Percentiles rank a stretch among this genome's conserved stretches.
Conservation (phyloP, 2,329 filamentous ascomycete genomes). For the Apiospora kogelbergensis region DNA sequence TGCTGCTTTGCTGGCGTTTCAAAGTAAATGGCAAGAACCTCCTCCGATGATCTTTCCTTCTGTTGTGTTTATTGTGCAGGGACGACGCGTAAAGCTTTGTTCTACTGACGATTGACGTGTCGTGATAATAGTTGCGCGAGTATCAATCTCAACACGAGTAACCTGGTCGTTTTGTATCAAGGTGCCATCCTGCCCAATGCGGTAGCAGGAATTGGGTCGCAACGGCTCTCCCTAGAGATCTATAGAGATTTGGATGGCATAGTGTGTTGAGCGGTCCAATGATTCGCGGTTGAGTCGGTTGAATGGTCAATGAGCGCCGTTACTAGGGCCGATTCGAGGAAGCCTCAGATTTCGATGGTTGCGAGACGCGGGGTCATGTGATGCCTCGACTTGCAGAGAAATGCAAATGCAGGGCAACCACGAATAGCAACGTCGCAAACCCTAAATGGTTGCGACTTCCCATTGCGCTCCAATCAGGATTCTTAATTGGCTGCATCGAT, state of each 20-base stretch:
- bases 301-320: background rate
- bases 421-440: background rate
- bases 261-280: constrained; percentile 24
- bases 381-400: background rate
- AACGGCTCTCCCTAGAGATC: constrained; percentile 20
- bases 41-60: constrained; percentile 9
- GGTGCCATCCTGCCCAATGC: constrained; percentile 30
- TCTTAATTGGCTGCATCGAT: background rate
- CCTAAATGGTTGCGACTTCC: background rate
- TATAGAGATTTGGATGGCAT: constrained; percentile 17
- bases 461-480: constrained; percentile 1
- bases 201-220: constrained; percentile 29
- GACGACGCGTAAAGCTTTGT: constrained; percentile 10
- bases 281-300: constrained; percentile 8
- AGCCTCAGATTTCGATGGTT: constrained; percentile 1
- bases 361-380: constrained; percentile 11
- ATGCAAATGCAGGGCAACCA: background rate
- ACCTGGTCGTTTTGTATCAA: constrained; percentile 29
- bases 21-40: background rate
- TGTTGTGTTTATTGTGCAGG: background rate
- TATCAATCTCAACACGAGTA: constrained; percentile 19
- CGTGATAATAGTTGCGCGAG: constrained; percentile 8
- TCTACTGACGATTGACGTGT: constrained; percentile 14
- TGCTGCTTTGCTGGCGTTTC: constrained; percentile 13
- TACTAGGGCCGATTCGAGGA: background rate